These are phyloP conservation scores for Fusarium avenaceum DNA, from an alignment of 2,329 filamentous ascomycete species.

Conservation along the genomic window DNA sequence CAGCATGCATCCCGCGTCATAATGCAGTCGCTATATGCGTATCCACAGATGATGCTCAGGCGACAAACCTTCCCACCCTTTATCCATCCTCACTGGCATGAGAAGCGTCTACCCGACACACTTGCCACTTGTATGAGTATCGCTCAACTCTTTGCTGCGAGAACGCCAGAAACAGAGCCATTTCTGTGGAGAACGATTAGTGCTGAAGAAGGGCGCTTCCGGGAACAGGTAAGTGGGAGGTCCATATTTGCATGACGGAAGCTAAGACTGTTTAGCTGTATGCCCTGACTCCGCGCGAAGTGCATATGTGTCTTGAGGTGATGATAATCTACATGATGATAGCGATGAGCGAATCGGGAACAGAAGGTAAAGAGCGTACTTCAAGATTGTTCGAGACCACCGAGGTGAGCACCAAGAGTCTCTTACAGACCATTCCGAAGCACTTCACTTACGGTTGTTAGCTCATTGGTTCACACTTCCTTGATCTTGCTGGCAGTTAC, in stretches of 20 bases:
- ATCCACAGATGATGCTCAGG: constrained; percentile 52
- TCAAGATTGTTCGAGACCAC: constrained; percentile 35
- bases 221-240: constrained; percentile 28
- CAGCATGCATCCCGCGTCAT: constrained; percentile 44
- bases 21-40: constrained; percentile 46
- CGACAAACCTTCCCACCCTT: constrained; percentile 52
- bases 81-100: constrained; percentile 50
- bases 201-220: constrained; percentile 44
- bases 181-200: constrained; percentile 50
- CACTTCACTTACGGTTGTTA: neutral
- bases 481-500: constrained; percentile 13
- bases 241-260: neutral
- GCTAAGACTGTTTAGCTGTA: constrained; percentile 13
- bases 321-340: constrained; percentile 52
- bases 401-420: constrained; percentile 13
- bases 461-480: constrained; percentile 34
- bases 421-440: accelerated
- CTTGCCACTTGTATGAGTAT: constrained; percentile 48
- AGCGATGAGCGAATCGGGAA: constrained; percentile 43
- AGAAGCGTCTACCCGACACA: constrained; percentile 31
- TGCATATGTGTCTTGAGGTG: constrained; percentile 44
- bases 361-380: constrained; percentile 12
- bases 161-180: constrained; percentile 39
- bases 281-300: constrained; percentile 4
- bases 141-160: constrained; percentile 43